These are phyloP conservation scores for Penicillium frequentans DNA, from an alignment of 2,329 filamentous ascomycete species.

Conservation along the genomic window DNA sequence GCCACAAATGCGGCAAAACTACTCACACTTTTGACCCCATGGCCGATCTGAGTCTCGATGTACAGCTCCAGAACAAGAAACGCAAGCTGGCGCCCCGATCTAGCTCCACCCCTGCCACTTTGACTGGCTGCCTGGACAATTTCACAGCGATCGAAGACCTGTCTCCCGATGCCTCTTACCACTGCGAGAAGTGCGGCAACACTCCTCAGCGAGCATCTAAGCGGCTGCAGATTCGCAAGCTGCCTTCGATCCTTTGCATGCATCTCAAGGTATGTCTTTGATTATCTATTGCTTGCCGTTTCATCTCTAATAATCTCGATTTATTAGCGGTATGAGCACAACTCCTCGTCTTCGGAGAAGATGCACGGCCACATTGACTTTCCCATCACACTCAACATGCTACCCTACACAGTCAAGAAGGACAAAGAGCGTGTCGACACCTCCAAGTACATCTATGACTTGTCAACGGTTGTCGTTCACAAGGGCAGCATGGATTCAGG, in stretches of 20 bases:
- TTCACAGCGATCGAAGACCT: conserved; percentile 82
- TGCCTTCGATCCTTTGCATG: conserved; percentile 87
- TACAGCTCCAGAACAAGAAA: conserved; percentile 70
- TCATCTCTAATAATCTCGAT: background rate
- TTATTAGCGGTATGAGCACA: conserved; percentile 69
- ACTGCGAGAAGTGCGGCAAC: conserved; percentile 75
- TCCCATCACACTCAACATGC: conserved; percentile 82
- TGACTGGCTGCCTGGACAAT: conserved; percentile 78
- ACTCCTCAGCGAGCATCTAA: conserved; percentile 75
- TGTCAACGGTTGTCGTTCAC: conserved; percentile 88
- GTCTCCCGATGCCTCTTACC: conserved; percentile 70
- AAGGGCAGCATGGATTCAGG: conserved; percentile 91
- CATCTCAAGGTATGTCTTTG: conserved; percentile 73
- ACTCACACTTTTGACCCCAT: conserved; percentile 86
- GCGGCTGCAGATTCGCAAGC: conserved; percentile 76
- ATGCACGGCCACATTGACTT: conserved; percentile 86
- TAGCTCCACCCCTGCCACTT: conserved; percentile 49
- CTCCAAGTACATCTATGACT: conserved; percentile 73
- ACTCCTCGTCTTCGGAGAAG: conserved; percentile 74
- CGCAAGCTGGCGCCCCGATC: conserved; percentile 39
- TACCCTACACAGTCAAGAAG: conserved; percentile 77
- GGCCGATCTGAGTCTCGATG: conserved; percentile 82
- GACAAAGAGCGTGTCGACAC: conserved; percentile 32
- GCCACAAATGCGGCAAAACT: conserved; percentile 78
- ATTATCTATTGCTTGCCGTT: background rate